phyloP scores from a whole-genome alignment of 2,329 filamentous ascomycete genomes.

The Dothideomycetes sp. region DNA sequence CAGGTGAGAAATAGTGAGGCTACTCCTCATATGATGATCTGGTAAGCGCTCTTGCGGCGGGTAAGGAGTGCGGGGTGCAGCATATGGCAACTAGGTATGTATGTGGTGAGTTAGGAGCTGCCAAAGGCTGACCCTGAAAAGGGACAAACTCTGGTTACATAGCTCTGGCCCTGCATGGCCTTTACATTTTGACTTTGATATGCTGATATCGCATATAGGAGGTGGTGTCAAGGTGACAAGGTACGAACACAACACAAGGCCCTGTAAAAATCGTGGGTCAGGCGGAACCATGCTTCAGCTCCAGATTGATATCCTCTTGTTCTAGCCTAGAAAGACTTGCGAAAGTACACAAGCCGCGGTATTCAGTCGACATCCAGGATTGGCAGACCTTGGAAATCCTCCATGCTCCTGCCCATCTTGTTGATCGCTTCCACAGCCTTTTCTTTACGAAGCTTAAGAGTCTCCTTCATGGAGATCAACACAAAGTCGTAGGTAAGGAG shows the following conservation, averaged over 20 bases:
- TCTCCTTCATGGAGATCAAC: conserved; percentile 58
- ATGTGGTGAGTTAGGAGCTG: not conserved
- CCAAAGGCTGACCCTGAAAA: conserved; percentile 3
- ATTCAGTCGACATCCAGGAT: conserved; percentile 56
- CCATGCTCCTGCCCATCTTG: conserved; percentile 55
- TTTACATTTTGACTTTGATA: not conserved
- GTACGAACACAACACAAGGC: too few species aligned
- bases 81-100: too few species aligned
- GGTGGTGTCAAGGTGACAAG: too few species aligned
- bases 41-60: conserved; percentile 2
- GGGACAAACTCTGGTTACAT: too few species aligned
- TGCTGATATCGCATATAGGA: too few species aligned
- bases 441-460: conserved; percentile 52
- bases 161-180: not conserved
- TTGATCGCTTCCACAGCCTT: conserved; percentile 56
- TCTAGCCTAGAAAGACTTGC: too few species aligned
- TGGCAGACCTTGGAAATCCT: conserved; percentile 62
- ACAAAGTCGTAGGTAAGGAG: conserved; percentile 56
- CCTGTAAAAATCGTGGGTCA: too few species aligned
- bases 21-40: too few species aligned
- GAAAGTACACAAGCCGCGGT: too few species aligned
- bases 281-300: too few species aligned
- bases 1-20: too few species aligned
- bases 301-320: too few species aligned
- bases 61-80: conserved; percentile 13